Evolutionary conservation across 2,329 filamentous ascomycete genomes (phyloP).

Genomic region (Apiospora phragmitis): DNA sequence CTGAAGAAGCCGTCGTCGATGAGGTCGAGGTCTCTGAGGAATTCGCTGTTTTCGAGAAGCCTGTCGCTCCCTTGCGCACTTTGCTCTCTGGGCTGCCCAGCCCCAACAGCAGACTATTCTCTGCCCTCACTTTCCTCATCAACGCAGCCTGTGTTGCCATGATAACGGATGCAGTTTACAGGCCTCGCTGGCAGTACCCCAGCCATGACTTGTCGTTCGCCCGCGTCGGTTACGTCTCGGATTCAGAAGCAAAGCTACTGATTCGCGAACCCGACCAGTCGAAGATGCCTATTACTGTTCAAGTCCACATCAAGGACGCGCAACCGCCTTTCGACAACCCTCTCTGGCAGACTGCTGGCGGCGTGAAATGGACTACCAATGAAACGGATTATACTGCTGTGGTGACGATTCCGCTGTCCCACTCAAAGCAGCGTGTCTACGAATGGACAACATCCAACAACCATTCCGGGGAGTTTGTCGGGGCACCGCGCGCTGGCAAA

Average conservation of each 20-base stretch:
- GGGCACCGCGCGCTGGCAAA: slow-evolving; percentile 70
- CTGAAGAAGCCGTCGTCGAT: slow-evolving; percentile 35
- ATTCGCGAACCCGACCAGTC: slow-evolving; percentile 78
- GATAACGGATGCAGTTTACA: slow-evolving; percentile 76
- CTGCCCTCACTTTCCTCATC: slow-evolving; percentile 67
- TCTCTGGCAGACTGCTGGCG: slow-evolving; percentile 67
- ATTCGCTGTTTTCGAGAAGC: slow-evolving; percentile 57
- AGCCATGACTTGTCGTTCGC: slow-evolving; percentile 80
- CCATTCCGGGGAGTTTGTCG: slow-evolving; percentile 77
- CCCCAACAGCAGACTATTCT: slow-evolving; percentile 65
- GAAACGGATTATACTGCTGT: slow-evolving; percentile 81
- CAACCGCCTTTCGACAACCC: slow-evolving; percentile 54
- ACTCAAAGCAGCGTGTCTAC: slow-evolving; percentile 73
- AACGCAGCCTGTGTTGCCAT: slow-evolving; percentile 71
- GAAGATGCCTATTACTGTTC: slow-evolving; percentile 74
- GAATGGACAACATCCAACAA: slow-evolving; percentile 87
- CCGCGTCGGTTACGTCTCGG: slow-evolving; percentile 83
- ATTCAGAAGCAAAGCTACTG: slow-evolving; percentile 75
- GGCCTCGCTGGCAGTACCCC: slow-evolving; percentile 69
- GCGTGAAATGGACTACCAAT: slow-evolving; percentile 65
- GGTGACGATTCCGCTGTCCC: slow-evolving; percentile 62
- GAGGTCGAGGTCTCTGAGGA: slow-evolving; percentile 64
- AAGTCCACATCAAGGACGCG: slow-evolving; percentile 58
- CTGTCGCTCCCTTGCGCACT: slow-evolving; percentile 59
- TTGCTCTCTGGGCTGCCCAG: slow-evolving; percentile 77